Conservation (phyloP, 768 basidiomycete species). For the Scleroderma citrinum region DNA sequence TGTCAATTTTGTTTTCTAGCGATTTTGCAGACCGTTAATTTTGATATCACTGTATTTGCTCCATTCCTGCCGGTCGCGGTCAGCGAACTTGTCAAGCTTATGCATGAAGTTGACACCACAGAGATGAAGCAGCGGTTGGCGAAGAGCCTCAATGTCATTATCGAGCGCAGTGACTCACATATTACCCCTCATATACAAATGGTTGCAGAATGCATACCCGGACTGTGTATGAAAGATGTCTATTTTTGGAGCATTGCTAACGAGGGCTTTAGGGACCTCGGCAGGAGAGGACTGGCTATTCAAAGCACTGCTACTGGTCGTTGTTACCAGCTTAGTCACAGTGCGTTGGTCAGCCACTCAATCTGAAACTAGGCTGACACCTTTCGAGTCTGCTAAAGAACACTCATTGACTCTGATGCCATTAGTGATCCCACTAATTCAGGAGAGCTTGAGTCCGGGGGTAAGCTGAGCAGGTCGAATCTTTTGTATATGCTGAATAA, state of each 20-base stretch:
- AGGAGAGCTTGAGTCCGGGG: conserved; percentile 53
- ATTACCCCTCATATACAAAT: conserved; percentile 60
- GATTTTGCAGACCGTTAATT: conserved; percentile 49
- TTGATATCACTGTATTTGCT: conserved; percentile 57
- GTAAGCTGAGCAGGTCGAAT: conserved; percentile 30
- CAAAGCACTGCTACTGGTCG: conserved; percentile 63
- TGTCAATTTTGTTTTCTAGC: conserved; percentile 4
- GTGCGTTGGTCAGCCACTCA: conserved; percentile 34
- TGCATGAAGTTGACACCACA: conserved; percentile 66
- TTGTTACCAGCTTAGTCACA: conserved; percentile 63
- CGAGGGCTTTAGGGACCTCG: conserved; percentile 47
- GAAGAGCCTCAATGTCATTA: conserved; percentile 59
- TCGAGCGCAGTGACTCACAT: conserved; percentile 48
- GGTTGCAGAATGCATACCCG: conserved; percentile 61
- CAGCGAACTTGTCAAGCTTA: conserved; percentile 59
- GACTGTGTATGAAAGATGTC: conserved; percentile 51
- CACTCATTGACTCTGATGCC: conserved; percentile 49
- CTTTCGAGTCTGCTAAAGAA: conserved; percentile 57
- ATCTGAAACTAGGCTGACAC: background rate
- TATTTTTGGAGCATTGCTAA: conserved; percentile 4
- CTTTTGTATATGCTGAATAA: background rate
- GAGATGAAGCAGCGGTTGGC: conserved; percentile 78
- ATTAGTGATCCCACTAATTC: conserved; percentile 59
- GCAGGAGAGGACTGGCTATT: conserved; percentile 67
- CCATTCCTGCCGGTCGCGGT: conserved; percentile 61